phyloP scores from a whole-genome alignment of 2,329 filamentous ascomycete genomes.

The Aspergillus flavus region DNA sequence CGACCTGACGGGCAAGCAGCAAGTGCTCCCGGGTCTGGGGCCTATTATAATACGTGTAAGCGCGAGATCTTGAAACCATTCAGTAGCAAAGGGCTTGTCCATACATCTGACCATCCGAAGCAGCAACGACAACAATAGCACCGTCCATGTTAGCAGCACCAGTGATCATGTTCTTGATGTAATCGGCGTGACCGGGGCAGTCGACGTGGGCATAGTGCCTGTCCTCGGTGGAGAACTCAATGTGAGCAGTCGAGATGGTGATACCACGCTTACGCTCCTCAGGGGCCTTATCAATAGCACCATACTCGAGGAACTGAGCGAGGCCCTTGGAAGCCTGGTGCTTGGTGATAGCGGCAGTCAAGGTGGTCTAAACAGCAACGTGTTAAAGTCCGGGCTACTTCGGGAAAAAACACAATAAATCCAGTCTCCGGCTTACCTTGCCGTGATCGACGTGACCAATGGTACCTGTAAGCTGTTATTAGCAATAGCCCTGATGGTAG shows the following conservation, averaged over 20 bases:
- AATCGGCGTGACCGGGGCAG: conserved; percentile 99
- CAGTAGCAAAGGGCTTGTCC: conserved; percentile 18
- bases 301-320: conserved; percentile 95
- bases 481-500: not conserved
- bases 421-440: conserved; percentile 66
- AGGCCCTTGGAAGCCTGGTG: conserved; percentile 92
- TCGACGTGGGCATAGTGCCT: conserved; percentile 99
- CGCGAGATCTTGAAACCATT: conserved; percentile 6
- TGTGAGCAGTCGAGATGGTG: conserved; percentile 97
- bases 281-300: conserved; percentile 96
- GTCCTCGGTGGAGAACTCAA: conserved; percentile 93
- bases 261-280: conserved; percentile 99
- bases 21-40: conserved; percentile 98
- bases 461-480: conserved; percentile 62
- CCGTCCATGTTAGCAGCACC: conserved; percentile 99
- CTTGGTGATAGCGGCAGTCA: conserved; percentile 99
- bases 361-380: conserved; percentile 71
- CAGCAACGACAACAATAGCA: conserved; percentile 97
- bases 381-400: conserved; percentile 15
- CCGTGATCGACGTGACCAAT: conserved; percentile 99
- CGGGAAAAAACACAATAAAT: conserved; percentile 8
- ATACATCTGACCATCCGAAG: conserved; percentile 96
- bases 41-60: conserved; percentile 44
- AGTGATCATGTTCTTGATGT: conserved; percentile 99
- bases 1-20: conserved; percentile 95